These are phyloP conservation scores for Chrysoporthe deuterocubensis DNA, from an alignment of 2,329 filamentous ascomycete species.

Conservation along the genomic window DNA sequence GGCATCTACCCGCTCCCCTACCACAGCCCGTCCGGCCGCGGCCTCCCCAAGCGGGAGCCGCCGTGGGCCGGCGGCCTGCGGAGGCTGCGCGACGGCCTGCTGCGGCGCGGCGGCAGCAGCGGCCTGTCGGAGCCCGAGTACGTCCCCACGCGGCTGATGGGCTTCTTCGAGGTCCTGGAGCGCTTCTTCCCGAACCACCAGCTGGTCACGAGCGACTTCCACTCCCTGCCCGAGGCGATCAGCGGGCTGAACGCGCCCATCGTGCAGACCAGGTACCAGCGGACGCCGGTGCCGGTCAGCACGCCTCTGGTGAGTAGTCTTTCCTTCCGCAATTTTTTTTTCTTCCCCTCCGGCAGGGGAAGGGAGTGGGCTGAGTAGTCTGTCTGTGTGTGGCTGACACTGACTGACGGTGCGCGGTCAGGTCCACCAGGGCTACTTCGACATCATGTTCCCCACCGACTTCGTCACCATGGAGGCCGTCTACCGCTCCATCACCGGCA, in stretches of 20 bases:
- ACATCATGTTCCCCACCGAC: constrained; percentile 97
- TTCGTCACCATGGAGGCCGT: constrained; percentile 89
- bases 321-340: background rate
- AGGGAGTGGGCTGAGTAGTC: too few species aligned
- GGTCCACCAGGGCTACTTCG: constrained; percentile 98
- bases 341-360: background rate
- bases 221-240: constrained; percentile 80
- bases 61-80: constrained; percentile 16
- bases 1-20: constrained; percentile 68
- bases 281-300: constrained; percentile 84
- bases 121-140: constrained; percentile 88
- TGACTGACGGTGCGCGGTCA: constrained; percentile 40
- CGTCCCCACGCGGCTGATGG: constrained; percentile 91
- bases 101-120: constrained; percentile 52
- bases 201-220: constrained; percentile 88
- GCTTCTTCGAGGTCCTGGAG: constrained; percentile 92
- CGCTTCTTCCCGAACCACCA: constrained; percentile 89
- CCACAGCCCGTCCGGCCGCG: constrained; percentile 37
- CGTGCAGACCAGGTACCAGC: constrained; percentile 90
- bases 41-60: constrained; percentile 24
- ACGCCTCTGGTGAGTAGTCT: constrained; percentile 75
- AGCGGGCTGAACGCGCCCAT: constrained; percentile 89
- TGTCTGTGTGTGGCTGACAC: too few species aligned
- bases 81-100: constrained; percentile 1
- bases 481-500: constrained; percentile 91